phyloP scores from a whole-genome alignment of 2,329 filamentous ascomycete genomes.

The Fusarium haematococcum region DNA sequence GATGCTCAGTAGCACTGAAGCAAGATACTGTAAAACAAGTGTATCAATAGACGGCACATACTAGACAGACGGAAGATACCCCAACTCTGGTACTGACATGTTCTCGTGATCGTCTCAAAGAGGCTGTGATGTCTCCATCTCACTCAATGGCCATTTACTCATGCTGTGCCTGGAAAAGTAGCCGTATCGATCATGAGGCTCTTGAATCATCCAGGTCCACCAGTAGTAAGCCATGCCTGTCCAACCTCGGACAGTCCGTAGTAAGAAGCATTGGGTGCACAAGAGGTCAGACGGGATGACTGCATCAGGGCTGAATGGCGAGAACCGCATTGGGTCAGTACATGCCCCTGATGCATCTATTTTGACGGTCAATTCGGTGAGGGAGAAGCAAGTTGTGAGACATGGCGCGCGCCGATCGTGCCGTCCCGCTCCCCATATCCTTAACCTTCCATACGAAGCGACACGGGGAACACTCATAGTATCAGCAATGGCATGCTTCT shows the following conservation, averaged over 20 bases:
- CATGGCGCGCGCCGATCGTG: conserved; percentile 10
- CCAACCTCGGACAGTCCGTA: background rate
- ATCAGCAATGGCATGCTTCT: background rate
- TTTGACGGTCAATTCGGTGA: background rate
- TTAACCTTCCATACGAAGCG: background rate
- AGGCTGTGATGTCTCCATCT: background rate
- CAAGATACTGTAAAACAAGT: conserved; percentile 17
- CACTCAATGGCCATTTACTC: background rate
- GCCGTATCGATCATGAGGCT: background rate
- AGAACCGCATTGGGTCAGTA: background rate
- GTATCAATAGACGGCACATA: conserved; percentile 17
- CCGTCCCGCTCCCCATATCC: background rate
- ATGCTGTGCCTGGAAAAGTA: background rate
- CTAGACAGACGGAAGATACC: conserved; percentile 20
- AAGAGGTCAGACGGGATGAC: conserved; percentile 4
- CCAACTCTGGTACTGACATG: conserved; percentile 2
- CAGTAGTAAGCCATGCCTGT: background rate
- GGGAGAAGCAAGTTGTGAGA: conserved; percentile 2
- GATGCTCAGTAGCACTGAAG: background rate
- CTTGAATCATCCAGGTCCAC: background rate
- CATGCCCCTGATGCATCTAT: background rate
- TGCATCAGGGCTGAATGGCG: background rate
- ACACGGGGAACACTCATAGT: background rate
- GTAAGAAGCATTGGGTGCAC: background rate
- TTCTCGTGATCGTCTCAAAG: background rate